Percentiles rank a stretch among this genome's conserved stretches.
Conservation (phyloP, 2,329 filamentous ascomycete species). For the Cadophora sp. region DNA sequence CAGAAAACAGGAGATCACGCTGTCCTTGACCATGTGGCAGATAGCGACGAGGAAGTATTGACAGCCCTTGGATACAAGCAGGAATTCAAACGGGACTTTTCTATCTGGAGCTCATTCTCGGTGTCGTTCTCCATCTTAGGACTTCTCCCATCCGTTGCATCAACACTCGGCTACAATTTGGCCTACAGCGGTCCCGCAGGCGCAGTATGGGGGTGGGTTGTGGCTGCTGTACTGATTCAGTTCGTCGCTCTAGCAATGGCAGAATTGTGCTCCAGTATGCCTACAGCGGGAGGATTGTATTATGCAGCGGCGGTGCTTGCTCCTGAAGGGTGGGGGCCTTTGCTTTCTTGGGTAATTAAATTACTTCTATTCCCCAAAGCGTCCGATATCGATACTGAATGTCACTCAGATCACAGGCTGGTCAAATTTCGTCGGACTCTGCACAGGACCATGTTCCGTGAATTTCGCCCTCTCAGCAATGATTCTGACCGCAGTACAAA, state of each 20-base stretch:
- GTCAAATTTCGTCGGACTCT: conserved; percentile 26
- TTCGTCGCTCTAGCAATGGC: conserved; percentile 66
- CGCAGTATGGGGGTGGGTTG: conserved; percentile 68
- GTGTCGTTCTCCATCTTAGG: conserved; percentile 26
- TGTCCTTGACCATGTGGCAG: conserved; percentile 18
- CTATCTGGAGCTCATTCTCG: conserved; percentile 22
- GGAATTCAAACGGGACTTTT: conserved; percentile 26
- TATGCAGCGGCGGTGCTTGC: conserved; percentile 55
- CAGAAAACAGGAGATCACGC: conserved; percentile 17
- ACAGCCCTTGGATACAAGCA: conserved; percentile 28
- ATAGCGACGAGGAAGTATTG: conserved; percentile 26
- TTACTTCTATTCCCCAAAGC: neutral
- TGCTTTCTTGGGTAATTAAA: conserved; percentile 23
- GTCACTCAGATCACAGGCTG: conserved; percentile 20
- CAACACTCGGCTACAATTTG: conserved; percentile 22
- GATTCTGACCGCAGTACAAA: conserved; percentile 21
- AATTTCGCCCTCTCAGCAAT: conserved; percentile 24
- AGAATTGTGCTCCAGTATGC: conserved; percentile 69
- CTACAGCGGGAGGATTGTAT: conserved; percentile 67
- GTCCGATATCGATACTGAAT: neutral
- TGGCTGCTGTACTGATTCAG: conserved; percentile 70
- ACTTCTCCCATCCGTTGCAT: conserved; percentile 23
- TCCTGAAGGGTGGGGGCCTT: conserved; percentile 23
- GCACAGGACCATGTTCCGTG: conserved; percentile 20
- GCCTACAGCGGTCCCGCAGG: conserved; percentile 25